Base-by-base conservation (phyloP, 2,329 filamentous ascomycete species). In the Ophiognomonia clavigignenti-juglandacearum region DNA sequence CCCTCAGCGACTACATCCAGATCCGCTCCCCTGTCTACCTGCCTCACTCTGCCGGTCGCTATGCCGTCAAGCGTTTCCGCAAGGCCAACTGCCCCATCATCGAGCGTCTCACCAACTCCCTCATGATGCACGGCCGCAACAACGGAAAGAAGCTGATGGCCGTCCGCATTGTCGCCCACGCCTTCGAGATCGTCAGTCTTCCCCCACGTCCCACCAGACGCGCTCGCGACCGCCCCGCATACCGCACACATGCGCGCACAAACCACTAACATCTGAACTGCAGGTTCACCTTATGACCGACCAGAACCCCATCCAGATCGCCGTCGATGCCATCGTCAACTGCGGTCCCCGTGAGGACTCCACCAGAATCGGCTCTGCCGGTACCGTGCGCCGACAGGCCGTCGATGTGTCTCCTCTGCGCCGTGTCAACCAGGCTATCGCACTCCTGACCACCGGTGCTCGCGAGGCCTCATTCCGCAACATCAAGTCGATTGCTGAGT, bases 101-200 rank as follows among this genome's bases (percentile, higher is more conserved):
- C 71, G 93, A 98, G 88, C 92, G 93, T 73, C 86, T 98, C 65
- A 98, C 93, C 83, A 98, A 98, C 88, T 97, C 93, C 53, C 86
- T 98, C 73, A 98, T 98, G 95, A 97, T 97, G 92, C 96, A 98
- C 86, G 93, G 93, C 77, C 93, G 93, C 78, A 98, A 98, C 88
- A 98, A 96, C 88, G 93, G 93, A 77, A 98, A 98, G 88, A 98
- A 98, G 89, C 85, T 97, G 71, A 96, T 95, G 91, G 95, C 93
- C 70, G 92, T 97, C 74, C 90, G 93, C 77, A 98, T 98, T 64
- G 91, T 98, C 66, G 91, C 91, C 63, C 93, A 98, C 82, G 77
- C 92, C 66, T 98, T 98, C 77, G 95, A 98, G 83, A 98, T 98
- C 73, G 92, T 96, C 86, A 56, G 62, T 42, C 22, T 39, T 47